A percentile compares a stretch with the other conserved stretches of the same genome.
phyloP scores from a whole-genome alignment of 2,329 filamentous ascomycete genomes.

The Lachnellula hyalina region DNA sequence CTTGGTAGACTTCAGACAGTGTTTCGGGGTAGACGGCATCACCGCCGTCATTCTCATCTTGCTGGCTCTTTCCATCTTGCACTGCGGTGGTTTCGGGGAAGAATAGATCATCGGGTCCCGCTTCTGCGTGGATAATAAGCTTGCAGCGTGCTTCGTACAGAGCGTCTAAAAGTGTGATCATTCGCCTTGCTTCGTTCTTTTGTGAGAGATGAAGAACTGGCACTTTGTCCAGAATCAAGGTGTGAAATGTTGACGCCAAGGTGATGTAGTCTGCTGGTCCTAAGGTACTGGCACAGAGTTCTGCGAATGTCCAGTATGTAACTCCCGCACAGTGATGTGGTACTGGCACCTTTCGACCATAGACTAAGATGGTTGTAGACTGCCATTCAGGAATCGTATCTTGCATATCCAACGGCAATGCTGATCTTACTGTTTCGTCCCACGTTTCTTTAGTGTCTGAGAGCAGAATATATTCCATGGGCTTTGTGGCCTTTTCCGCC shows the following conservation, averaged over 20 bases:
- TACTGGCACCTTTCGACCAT: slow-evolving; percentile 58
- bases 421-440: slow-evolving; percentile 18
- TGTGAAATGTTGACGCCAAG: slow-evolving; percentile 74
- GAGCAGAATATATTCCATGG: slow-evolving; percentile 26
- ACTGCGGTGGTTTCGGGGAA: slow-evolving; percentile 54
- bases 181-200: slow-evolving; percentile 75
- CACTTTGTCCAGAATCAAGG: slow-evolving; percentile 66
- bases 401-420: slow-evolving; percentile 17
- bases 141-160: slow-evolving; percentile 79
- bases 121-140: slow-evolving; percentile 61
- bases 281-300: slow-evolving; percentile 59
- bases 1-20: slow-evolving; percentile 71
- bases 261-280: slow-evolving; percentile 81
- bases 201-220: slow-evolving; percentile 61
- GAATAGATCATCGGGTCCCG: slow-evolving; percentile 68
- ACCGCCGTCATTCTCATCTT: slow-evolving; percentile 28
- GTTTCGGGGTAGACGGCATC: slow-evolving; percentile 62
- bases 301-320: slow-evolving; percentile 61
- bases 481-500: slow-evolving; percentile 3
- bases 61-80: slow-evolving; percentile 33
- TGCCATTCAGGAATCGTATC: slow-evolving; percentile 36
- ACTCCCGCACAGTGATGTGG: slow-evolving; percentile 53
- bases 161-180: slow-evolving; percentile 77
- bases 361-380: slow-evolving; percentile 45
- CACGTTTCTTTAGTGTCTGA: slow-evolving; percentile 20